These are phyloP conservation scores for Tylopilus rubrobrunneus DNA, from an alignment of 768 basidiomycete genomes.

Conservation along the genomic window DNA sequence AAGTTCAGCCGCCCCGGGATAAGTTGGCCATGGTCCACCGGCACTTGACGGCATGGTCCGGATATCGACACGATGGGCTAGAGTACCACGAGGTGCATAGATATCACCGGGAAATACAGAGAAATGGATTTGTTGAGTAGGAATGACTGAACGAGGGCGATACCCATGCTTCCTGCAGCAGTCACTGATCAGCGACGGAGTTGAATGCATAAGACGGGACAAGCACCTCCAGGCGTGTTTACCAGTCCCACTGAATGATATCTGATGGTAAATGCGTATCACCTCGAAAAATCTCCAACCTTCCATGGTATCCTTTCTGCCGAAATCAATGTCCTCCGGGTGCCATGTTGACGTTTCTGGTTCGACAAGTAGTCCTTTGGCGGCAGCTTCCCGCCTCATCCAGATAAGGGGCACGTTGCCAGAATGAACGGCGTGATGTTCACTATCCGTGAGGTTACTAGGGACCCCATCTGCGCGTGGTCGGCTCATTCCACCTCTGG, in stretches of 20 bases:
- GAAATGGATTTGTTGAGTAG: slow-evolving; percentile 1
- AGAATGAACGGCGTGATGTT: background rate
- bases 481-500: slow-evolving; percentile 1
- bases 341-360: background rate
- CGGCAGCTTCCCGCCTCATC: slow-evolving; percentile 9
- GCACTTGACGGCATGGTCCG: background rate
- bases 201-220: background rate
- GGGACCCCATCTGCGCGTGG: no score
- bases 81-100: slow-evolving; percentile 3
- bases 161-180: background rate
- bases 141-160: slow-evolving; percentile 5
- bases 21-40: background rate
- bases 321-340: slow-evolving; percentile 5
- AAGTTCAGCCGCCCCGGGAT: background rate
- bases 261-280: slow-evolving; percentile 1
- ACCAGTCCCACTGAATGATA: slow-evolving; percentile 8
- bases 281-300: background rate
- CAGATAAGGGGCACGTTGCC: slow-evolving; percentile 6
- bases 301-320: background rate
- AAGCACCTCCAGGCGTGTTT: slow-evolving; percentile 1
- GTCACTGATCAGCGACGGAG: background rate
- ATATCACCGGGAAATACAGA: background rate
- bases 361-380: slow-evolving; percentile 1
- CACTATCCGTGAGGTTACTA: background rate
- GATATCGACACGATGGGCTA: background rate